phyloP scores from a whole-genome alignment of 2,329 filamentous ascomycete genomes.

The Arthrobotrys pseudoclavata region DNA sequence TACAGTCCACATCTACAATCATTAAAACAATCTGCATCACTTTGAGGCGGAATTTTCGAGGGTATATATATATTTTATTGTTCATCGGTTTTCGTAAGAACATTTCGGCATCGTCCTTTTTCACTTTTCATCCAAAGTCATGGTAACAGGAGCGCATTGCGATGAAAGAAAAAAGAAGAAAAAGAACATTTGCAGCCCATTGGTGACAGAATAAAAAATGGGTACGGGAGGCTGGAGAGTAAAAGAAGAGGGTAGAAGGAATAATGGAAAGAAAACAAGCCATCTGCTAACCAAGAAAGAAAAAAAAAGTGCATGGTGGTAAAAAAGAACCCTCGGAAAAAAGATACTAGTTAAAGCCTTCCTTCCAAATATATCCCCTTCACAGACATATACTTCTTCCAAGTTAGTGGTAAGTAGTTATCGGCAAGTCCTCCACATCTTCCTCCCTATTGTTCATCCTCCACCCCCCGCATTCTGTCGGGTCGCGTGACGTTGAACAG shows the following conservation, averaged over 20 bases:
- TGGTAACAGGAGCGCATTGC: slow-evolving; percentile 11
- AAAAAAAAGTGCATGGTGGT: slow-evolving; percentile 31
- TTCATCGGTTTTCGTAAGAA: slow-evolving; percentile 49
- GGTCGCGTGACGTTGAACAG: slow-evolving; percentile 53
- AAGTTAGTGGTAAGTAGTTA: slow-evolving; percentile 29
- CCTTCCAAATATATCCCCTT: slow-evolving; percentile 37
- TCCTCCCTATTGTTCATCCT: not conserved
- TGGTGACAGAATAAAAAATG: slow-evolving; percentile 15
- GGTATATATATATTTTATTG: slow-evolving; percentile 16
- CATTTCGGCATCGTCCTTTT: slow-evolving; percentile 35
- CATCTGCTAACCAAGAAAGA: not conserved
- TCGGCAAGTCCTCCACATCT: slow-evolving; percentile 15
- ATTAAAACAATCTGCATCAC: not conserved
- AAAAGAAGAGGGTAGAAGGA: slow-evolving; percentile 16
- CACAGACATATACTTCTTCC: slow-evolving; percentile 18
- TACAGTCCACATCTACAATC: not conserved
- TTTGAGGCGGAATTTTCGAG: not conserved
- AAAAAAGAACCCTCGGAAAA: slow-evolving; percentile 46
- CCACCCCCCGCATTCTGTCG: slow-evolving; percentile 8
- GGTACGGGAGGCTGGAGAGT: not conserved
- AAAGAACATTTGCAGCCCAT: slow-evolving; percentile 4
- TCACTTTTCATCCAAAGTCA: slow-evolving; percentile 7
- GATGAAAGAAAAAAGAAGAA: slow-evolving; percentile 8
- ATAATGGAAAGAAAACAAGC: slow-evolving; percentile 26
- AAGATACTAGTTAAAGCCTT: slow-evolving; percentile 60